A percentile compares a stretch with the other conserved stretches of the same genome.
Conservation (phyloP, 352 stramenopile species). For the Phytophthora melonis region DNA sequence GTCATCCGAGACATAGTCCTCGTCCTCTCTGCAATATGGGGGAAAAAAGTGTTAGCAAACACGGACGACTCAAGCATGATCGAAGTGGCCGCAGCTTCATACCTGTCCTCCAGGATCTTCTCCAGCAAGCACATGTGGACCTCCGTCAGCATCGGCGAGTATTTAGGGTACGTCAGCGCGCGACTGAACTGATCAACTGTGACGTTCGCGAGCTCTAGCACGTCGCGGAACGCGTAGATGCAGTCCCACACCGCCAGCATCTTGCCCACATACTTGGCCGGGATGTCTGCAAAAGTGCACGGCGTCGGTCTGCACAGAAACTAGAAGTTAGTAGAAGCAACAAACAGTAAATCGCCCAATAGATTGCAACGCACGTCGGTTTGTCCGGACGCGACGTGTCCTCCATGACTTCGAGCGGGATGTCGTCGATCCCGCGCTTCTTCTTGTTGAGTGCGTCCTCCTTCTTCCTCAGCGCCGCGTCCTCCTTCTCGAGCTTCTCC, state of each 20-base stretch:
- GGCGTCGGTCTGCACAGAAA: conserved; percentile 48
- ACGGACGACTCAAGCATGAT: no score
- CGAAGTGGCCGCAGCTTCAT: background rate
- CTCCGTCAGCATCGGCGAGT: conserved; percentile 71
- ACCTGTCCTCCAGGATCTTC: conserved; percentile 78
- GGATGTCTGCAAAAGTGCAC: conserved; percentile 69
- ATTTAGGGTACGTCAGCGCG: conserved; percentile 52
- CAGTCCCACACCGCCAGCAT: conserved; percentile 84
- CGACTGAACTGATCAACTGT: conserved; percentile 72
- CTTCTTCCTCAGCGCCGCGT: conserved; percentile 75
- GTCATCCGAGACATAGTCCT: conserved; percentile 89
- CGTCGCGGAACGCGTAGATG: conserved; percentile 74
- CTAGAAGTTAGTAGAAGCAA: conserved; percentile 2
- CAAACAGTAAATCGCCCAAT: background rate
- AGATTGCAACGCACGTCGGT: conserved; percentile 60
- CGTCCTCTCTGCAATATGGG: conserved; percentile 60
- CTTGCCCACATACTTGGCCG: conserved; percentile 53
- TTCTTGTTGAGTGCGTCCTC: conserved; percentile 89
- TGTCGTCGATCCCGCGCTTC: conserved; percentile 66
- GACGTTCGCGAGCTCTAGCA: conserved; percentile 69
- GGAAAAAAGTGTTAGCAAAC: background rate
- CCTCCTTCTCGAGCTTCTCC: conserved; percentile 91
- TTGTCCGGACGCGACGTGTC: conserved; percentile 54
- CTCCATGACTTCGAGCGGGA: conserved; percentile 50
- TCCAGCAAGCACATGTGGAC: conserved; percentile 90